Percentiles rank a stretch among this genome's conserved stretches.
phyloP scores from a whole-genome alignment of 2,329 filamentous ascomycete genomes.

The Falciphora oryzae region DNA sequence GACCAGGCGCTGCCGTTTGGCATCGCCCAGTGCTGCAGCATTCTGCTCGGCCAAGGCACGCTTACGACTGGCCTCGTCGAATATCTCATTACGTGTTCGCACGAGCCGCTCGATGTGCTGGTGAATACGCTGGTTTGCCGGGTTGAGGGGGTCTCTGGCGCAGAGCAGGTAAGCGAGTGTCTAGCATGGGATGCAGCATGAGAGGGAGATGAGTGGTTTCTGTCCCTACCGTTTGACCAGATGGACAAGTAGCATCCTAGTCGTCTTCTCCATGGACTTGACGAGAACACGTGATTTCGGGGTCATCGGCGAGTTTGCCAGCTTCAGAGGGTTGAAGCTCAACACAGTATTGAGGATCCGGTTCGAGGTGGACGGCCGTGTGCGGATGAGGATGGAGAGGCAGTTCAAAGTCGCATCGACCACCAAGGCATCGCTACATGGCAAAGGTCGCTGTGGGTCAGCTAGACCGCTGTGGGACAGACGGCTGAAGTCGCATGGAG shows the following conservation, averaged over 20 bases:
- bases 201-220: neutral
- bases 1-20: slow-evolving; percentile 75
- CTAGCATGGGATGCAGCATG: neutral
- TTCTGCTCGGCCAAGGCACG: slow-evolving; percentile 66
- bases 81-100: slow-evolving; percentile 69
- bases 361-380: slow-evolving; percentile 71
- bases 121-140: slow-evolving; percentile 71
- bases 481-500: neutral
- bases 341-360: slow-evolving; percentile 82
- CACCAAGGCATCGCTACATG: slow-evolving; percentile 72
- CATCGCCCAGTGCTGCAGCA: slow-evolving; percentile 64
- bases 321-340: slow-evolving; percentile 85
- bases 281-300: slow-evolving; percentile 75
- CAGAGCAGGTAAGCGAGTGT: slow-evolving; percentile 5
- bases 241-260: slow-evolving; percentile 76
- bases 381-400: slow-evolving; percentile 75
- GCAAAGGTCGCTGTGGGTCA: neutral
- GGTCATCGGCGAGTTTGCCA: slow-evolving; percentile 71
- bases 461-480: neutral
- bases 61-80: slow-evolving; percentile 76
- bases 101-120: slow-evolving; percentile 80
- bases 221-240: slow-evolving; percentile 66
- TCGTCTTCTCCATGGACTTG: slow-evolving; percentile 93
- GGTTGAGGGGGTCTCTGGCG: slow-evolving; percentile 70
- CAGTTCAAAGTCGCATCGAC: slow-evolving; percentile 91